Conservation (phyloP, 148 eudicot genomes). For the Camellia granthamiana region DNA sequence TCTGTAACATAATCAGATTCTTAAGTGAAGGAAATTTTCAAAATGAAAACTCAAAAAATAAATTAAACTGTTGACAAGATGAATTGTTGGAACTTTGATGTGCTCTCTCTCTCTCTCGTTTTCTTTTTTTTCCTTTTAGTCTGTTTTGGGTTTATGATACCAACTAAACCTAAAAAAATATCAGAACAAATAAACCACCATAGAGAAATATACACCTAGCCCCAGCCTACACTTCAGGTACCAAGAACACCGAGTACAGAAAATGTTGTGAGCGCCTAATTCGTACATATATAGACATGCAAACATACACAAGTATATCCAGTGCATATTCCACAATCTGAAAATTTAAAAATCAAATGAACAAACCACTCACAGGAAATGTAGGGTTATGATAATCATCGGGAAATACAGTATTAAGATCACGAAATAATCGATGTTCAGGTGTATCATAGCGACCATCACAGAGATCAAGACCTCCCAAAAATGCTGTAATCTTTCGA, state of each 20-base stretch:
- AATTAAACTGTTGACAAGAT: no score
- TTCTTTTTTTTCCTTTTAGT: neutral
- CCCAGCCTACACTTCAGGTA: neutral
- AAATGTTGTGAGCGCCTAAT: neutral
- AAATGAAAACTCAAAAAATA: no score
- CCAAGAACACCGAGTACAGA: neutral
- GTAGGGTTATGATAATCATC: slow-evolving; percentile 91
- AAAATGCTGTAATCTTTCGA: slow-evolving; percentile 81
- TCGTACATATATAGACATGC: neutral
- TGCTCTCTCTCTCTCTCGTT: neutral
- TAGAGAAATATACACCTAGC: neutral
- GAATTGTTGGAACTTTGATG: neutral
- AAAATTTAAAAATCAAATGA: slow-evolving; percentile 8
- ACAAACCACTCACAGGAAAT: slow-evolving; percentile 65
- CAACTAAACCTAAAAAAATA: neutral
- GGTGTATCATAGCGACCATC: slow-evolving; percentile 99
- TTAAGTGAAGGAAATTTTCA: no score
- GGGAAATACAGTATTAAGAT: slow-evolving; percentile 65
- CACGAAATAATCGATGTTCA: slow-evolving; percentile 86
- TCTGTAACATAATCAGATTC: neutral
- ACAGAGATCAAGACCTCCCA: slow-evolving; percentile 95
- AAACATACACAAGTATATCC: no score
- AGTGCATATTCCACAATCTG: neutral
- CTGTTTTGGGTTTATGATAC: neutral
- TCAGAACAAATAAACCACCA: neutral